Conservation (phyloP, 192 early-diverging fungal species). For the Podila epicladia region DNA sequence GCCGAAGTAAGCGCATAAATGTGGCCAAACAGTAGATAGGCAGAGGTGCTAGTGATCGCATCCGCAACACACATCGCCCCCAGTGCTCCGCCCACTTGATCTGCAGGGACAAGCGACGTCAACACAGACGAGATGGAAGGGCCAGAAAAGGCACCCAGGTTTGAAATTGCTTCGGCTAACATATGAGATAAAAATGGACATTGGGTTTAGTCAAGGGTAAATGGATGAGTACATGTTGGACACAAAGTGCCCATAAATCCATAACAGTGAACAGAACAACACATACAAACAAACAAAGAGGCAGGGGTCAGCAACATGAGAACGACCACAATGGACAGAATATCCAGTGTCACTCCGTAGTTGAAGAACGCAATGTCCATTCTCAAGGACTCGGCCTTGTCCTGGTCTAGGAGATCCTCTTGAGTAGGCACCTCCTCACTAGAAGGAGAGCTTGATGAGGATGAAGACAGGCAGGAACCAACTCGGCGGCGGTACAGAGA, state of each 20-base stretch:
- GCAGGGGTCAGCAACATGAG: neutral
- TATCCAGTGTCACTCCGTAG: neutral
- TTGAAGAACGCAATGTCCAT: neutral
- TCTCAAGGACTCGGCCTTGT: neutral
- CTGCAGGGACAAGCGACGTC: slow-evolving; percentile 1
- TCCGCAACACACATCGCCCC: slow-evolving; percentile 10
- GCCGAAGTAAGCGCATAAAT: slow-evolving; percentile 5
- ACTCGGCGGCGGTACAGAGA: slow-evolving; percentile 4
- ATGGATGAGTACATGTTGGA: neutral
- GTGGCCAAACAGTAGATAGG: neutral
- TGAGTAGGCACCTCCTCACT: no score
- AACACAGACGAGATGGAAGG: neutral
- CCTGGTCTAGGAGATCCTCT: neutral
- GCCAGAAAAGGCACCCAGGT: neutral
- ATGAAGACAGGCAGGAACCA: neutral
- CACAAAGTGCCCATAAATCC: neutral
- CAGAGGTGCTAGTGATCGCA: neutral
- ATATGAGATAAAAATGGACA: neutral
- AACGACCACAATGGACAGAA: neutral
- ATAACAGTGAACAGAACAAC: no score
- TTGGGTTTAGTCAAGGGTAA: neutral
- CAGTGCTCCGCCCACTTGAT: neutral
- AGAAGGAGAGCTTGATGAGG: neutral
- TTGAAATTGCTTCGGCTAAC: neutral
- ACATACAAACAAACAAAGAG: neutral